Percentiles rank a stretch among this genome's conserved stretches.
These are phyloP conservation scores for Paramyrothecium roridum DNA, from an alignment of 2,329 filamentous ascomycete species.

Conservation along the genomic window DNA sequence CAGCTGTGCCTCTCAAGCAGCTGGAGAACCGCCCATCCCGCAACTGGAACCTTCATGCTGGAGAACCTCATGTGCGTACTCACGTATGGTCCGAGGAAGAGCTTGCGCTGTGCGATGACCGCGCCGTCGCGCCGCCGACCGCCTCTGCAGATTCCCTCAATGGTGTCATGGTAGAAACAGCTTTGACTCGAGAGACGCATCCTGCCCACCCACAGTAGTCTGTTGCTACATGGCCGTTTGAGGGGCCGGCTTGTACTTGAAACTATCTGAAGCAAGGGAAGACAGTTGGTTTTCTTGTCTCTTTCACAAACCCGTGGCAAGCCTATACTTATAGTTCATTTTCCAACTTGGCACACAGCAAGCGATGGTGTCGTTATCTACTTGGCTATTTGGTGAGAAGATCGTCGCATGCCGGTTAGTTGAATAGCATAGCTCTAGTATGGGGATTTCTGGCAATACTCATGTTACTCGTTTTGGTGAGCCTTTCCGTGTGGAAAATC, in stretches of 20 bases:
- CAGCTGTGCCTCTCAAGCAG: not conserved
- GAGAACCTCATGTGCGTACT: not conserved
- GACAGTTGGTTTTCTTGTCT: not conserved
- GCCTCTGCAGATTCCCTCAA: not conserved
- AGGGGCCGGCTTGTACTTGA: no score
- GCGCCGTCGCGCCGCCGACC: not conserved
- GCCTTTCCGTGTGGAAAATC: no score
- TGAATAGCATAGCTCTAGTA: no score
- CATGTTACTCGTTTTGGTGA: no score
- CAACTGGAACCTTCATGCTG: not conserved
- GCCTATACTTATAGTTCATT: not conserved
- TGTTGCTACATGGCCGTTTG: not conserved
- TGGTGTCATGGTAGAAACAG: slow-evolving; percentile 1
- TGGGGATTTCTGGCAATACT: no score
- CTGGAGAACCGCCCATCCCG: not conserved
- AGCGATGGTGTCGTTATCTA: slow-evolving; percentile 6
- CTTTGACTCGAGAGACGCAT: not conserved
- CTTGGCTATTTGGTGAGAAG: no score
- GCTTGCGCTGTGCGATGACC: not conserved
- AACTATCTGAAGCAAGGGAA: no score
- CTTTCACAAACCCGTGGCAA: not conserved
- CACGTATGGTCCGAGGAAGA: slow-evolving; percentile 2
- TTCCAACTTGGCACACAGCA: not conserved
- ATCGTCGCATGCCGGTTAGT: no score
- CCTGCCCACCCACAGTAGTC: not conserved